phyloP scores from a whole-genome alignment of 257 asterid genomes.

The Solanum pimpinellifolium region DNA sequence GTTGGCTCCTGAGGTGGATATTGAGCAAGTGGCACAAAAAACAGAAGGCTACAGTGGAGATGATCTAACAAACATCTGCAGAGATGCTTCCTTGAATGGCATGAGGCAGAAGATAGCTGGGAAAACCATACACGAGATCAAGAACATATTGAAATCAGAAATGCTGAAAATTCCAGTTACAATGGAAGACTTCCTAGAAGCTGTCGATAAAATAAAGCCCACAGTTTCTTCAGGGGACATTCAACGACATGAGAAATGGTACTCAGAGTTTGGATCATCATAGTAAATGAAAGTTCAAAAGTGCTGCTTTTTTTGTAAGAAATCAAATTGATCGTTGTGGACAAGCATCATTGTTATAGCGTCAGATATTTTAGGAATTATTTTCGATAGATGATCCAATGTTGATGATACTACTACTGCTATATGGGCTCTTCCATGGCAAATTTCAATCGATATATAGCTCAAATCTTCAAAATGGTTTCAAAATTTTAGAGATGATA shows the following conservation, averaged over 20 bases:
- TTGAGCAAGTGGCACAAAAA: not conserved
- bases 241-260: slow-evolving; percentile 84
- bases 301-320: no score
- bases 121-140: slow-evolving; percentile 62
- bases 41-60: not conserved
- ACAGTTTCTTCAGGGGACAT: slow-evolving; percentile 62
- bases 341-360: not conserved
- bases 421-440: no score
- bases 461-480: no score
- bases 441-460: no score
- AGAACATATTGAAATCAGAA: slow-evolving; percentile 75
- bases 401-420: no score
- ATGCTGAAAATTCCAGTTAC: slow-evolving; percentile 16
- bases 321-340: not conserved
- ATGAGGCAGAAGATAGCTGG: slow-evolving; percentile 80
- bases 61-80: slow-evolving; percentile 80
- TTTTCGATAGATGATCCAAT: no score
- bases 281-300: no score
- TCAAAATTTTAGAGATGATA: no score
- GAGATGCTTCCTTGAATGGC: slow-evolving; percentile 84
- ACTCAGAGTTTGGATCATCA: slow-evolving; percentile 33
- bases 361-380: no score
- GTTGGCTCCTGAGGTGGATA: slow-evolving; percentile 43
- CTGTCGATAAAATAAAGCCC: slow-evolving; percentile 74
- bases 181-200: slow-evolving; percentile 74